These are phyloP conservation scores for Zygoascus meyerae DNA, from an alignment of 1,139 yeast genomes.

Conservation along the genomic window DNA sequence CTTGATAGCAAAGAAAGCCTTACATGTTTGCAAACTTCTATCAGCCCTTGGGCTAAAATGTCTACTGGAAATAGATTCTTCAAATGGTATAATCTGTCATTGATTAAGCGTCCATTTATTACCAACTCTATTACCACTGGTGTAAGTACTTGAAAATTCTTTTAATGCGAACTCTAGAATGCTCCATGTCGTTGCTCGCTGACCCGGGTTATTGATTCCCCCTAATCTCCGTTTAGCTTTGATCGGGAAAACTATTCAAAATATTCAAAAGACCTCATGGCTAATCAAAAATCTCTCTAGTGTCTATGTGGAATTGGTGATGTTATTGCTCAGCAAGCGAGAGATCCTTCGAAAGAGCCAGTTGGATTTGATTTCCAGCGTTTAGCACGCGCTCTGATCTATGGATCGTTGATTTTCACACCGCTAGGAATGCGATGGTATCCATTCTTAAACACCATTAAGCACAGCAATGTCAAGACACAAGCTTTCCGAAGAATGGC, in stretches of 20 bases:
- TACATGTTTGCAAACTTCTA: background rate
- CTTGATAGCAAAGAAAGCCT: no score
- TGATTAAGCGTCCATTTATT: constrained; percentile 24
- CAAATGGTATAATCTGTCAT: constrained; percentile 21
- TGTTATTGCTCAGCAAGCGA: constrained; percentile 52
- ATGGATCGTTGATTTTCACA: constrained; percentile 74
- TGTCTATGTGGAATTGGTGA: constrained; percentile 73
- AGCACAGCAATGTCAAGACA: constrained; percentile 36
- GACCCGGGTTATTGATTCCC: no score
- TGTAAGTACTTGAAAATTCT: constrained; percentile 13
- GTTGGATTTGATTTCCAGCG: constrained; percentile 33
- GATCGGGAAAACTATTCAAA: no score
- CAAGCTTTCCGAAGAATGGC: constrained; percentile 45
- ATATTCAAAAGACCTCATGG: no score
- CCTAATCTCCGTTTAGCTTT: no score
- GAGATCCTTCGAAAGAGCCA: background rate
- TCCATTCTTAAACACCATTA: constrained; percentile 48
- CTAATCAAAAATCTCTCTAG: background rate
- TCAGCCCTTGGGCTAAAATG: background rate
- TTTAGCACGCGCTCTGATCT: constrained; percentile 59
- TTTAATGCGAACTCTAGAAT: no score
- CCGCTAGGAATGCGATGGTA: constrained; percentile 72
- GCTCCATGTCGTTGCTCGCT: no score
- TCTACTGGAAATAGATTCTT: constrained; percentile 3
- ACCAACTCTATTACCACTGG: constrained; percentile 29